Evolutionary conservation across 805 yeast genomes (phyloP), one percentile per base, ranked within the genome.

Genomic region (Teunomyces panamensis): DNA sequence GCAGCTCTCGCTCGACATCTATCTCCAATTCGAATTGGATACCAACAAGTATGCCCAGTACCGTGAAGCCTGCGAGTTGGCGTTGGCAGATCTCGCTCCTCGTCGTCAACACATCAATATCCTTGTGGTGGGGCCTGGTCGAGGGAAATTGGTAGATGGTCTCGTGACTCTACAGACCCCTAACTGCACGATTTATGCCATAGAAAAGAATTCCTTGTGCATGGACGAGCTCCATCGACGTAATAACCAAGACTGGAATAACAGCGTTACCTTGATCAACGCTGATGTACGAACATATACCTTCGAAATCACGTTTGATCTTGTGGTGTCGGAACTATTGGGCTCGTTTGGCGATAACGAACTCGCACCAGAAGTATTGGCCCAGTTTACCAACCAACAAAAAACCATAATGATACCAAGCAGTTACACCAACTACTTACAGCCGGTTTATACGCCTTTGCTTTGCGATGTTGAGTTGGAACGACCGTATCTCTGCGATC

Each of bases 261-360:
- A 67, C 41, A 46, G 57, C 5, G 85, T 87, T 0, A 60, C 71
- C 7, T 62, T 90, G 2, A 60, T 85, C 3, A 65, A 73, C 37
- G 71, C 68, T 3, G 96, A 91, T 63, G 78, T 83, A 64, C 67
- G 94, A 35, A 3, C 53, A 5, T 51, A 60, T 9, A 68, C 69
- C 10, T 41, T 39, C 41, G 43, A 24, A 2, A 39, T 16, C 35
- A 37, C 30, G 5, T 74, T 77, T 47, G 77, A 87, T 58, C 57
- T 91, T 37, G 77, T 90, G 7, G 75, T 92, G 1, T 85, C 95
- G 39, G 97, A 91, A 62, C 68, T 92, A 6, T 64, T 91, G 26
- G 97, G 97, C 5, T 87, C 96, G 11, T 87, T 92, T 68, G 97
- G 96, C 3, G 92, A 95, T 63, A 92, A 91, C 64, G 97, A 91